Percentiles rank a stretch among this genome's conserved stretches.
phyloP scores from a whole-genome alignment of 805 yeast genomes.

The Jamesozyma lodderae region DNA sequence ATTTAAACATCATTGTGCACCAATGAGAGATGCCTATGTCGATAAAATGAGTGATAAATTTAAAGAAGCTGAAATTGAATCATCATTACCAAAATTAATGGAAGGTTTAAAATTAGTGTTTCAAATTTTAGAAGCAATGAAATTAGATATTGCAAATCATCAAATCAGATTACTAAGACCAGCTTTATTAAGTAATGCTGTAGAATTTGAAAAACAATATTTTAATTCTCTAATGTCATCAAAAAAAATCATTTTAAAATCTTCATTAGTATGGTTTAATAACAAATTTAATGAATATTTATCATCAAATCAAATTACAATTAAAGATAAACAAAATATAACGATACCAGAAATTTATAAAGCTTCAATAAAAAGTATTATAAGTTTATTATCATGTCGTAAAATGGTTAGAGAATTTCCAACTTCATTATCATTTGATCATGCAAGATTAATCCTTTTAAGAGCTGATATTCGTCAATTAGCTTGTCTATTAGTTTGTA shows the following conservation, averaged over 20 bases:
- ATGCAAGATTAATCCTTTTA: slow-evolving; percentile 62
- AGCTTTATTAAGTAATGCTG: slow-evolving; percentile 74
- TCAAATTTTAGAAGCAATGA: slow-evolving; percentile 86
- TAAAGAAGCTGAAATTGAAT: slow-evolving; percentile 34
- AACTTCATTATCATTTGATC: slow-evolving; percentile 74
- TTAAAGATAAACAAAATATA: slow-evolving; percentile 7
- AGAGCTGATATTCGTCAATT: slow-evolving; percentile 82
- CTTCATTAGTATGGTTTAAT: slow-evolving; percentile 59
- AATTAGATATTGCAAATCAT: slow-evolving; percentile 89
- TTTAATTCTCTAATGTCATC: slow-evolving; percentile 38
- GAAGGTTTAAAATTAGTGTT: slow-evolving; percentile 72
- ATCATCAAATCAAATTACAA: slow-evolving; percentile 3
- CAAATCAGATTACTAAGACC: slow-evolving; percentile 83
- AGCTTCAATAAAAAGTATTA: slow-evolving; percentile 42
- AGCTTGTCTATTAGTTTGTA: slow-evolving; percentile 69
- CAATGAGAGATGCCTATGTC: slow-evolving; percentile 89
- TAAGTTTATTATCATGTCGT: slow-evolving; percentile 63
- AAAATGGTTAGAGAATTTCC: slow-evolving; percentile 80
- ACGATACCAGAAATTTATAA: slow-evolving; percentile 29
- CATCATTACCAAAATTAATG: slow-evolving; percentile 45
- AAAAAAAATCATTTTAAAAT: slow-evolving; percentile 49
- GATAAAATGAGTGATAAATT: slow-evolving; percentile 65
- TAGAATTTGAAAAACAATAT: slow-evolving; percentile 82
- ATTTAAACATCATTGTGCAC: slow-evolving; percentile 87
- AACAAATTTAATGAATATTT: slow-evolving; percentile 23